Percentiles rank a stretch among this genome's conserved stretches.
phyloP scores from a whole-genome alignment of 495 filamentous ascomycete species.

The Aspergillus diversus region DNA sequence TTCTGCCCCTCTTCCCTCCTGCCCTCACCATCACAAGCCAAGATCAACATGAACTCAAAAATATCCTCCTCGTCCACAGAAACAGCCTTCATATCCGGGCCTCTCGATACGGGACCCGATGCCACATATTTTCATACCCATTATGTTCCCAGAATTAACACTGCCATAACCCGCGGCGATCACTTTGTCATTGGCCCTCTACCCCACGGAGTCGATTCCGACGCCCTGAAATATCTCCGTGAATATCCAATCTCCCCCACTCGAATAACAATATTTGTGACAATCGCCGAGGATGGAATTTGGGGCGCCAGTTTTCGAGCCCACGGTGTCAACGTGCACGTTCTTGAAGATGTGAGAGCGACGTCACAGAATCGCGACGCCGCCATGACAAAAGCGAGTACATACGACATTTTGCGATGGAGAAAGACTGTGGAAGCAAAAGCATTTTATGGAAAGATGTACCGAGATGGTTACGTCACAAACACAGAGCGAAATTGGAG shows the following conservation, averaged over 20 bases:
- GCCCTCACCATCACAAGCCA: no score
- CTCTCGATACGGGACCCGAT: constrained; percentile 28
- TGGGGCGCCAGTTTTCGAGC: constrained; percentile 24
- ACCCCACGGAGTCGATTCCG: constrained; percentile 30
- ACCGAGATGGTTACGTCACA: constrained; percentile 27
- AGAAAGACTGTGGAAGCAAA: constrained; percentile 26
- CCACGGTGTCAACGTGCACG: constrained; percentile 23
- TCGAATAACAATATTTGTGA: constrained; percentile 34
- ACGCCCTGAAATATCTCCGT: constrained; percentile 34
- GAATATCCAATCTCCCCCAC: constrained; percentile 24
- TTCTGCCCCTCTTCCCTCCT: no score
- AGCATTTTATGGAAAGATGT: constrained; percentile 29
- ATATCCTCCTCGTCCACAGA: neutral
- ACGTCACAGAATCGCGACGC: constrained; percentile 34
- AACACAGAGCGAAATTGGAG: constrained; percentile 41
- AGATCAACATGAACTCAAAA: no score
- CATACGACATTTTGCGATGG: constrained; percentile 35
- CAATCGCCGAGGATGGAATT: constrained; percentile 23
- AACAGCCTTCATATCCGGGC: constrained; percentile 37
- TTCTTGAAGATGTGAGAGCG: constrained; percentile 18
- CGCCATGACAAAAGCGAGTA: constrained; percentile 30
- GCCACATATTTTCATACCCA: constrained; percentile 29
- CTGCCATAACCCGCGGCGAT: constrained; percentile 25
- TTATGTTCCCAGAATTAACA: constrained; percentile 27
- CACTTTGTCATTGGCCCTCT: constrained; percentile 33